Conservation (phyloP, 108 stramenopile genomes). For the Nannochloropsis gaditana region DNA sequence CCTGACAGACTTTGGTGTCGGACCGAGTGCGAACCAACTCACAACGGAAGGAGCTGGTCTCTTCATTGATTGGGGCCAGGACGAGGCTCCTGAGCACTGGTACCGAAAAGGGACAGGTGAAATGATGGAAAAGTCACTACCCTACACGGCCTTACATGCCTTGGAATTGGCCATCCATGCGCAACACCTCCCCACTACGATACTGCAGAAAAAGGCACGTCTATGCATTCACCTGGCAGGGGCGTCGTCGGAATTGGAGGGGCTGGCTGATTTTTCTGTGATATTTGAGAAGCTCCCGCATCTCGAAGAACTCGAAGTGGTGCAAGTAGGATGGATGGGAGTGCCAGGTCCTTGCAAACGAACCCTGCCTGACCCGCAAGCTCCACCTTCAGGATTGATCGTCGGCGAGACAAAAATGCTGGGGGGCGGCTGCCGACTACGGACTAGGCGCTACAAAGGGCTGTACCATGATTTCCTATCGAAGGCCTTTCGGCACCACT, state of each 20-base stretch:
- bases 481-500: neutral
- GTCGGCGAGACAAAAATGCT: neutral
- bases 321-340: neutral
- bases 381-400: neutral
- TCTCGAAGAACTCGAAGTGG: neutral
- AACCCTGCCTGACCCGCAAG: neutral
- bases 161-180: neutral
- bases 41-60: neutral
- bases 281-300: neutral
- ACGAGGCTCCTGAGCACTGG: neutral
- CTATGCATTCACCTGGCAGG: slow-evolving; percentile 17
- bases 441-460: neutral
- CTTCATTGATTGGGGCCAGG: neutral
- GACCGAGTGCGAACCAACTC: neutral
- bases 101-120: neutral
- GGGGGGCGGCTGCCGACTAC: neutral
- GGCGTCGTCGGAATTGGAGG: neutral
- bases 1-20: neutral
- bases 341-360: neutral
- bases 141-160: neutral
- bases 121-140: slow-evolving; percentile 20
- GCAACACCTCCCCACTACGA: neutral
- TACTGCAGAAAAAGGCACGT: neutral
- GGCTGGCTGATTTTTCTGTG: neutral
- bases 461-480: neutral